Conservation (phyloP, 2,329 filamentous ascomycete species). For the Cylindrodendrum hubeiense region DNA sequence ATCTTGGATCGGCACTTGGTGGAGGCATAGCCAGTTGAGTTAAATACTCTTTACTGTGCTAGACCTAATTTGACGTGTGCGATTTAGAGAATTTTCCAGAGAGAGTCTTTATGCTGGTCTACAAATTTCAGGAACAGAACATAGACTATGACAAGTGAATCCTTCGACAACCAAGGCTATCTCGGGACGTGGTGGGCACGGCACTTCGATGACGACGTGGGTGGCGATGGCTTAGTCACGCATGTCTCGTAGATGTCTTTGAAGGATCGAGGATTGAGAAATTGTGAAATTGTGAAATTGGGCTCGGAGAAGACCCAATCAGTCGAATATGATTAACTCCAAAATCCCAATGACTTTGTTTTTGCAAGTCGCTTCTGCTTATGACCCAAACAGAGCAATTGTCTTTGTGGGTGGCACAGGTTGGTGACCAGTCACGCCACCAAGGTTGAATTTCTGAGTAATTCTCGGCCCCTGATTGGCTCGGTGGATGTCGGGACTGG, state of each 20-base stretch:
- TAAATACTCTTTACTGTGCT: too few relatives aligned
- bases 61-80: too few relatives aligned
- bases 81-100: too few relatives aligned
- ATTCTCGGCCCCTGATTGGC: slow-evolving; percentile 52
- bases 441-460: slow-evolving; percentile 44
- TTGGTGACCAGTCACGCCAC: slow-evolving; percentile 25
- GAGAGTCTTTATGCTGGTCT: neutral
- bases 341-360: neutral
- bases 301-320: neutral
- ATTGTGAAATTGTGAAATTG: neutral
- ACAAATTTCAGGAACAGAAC: neutral
- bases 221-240: neutral
- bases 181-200: neutral
- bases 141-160: neutral
- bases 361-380: neutral
- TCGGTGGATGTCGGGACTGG: slow-evolving; percentile 48
- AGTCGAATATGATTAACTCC: neutral
- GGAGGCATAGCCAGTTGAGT: too few relatives aligned
- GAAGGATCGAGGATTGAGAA: neutral
- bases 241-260: neutral
- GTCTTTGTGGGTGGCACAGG: neutral
- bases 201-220: neutral
- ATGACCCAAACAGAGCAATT: too few relatives aligned
- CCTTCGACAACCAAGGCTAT: neutral
- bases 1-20: too few relatives aligned